phyloP scores from a whole-genome alignment of 2,329 filamentous ascomycete species.

The Colletotrichum simmondsii region DNA sequence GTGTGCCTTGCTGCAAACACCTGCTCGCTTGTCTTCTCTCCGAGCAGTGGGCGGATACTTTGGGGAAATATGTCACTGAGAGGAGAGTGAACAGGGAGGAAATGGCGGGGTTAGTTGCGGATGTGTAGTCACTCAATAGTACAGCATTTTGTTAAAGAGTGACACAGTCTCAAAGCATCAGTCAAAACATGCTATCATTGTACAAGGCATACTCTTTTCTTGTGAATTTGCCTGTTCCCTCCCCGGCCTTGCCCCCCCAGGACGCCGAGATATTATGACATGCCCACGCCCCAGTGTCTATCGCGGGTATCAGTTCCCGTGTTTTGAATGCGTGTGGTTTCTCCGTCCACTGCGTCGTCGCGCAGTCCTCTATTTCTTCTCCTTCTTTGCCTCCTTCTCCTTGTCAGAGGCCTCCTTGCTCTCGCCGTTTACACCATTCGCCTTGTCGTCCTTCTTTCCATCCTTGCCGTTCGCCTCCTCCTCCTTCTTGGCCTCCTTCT shows the following conservation, averaged over 20 bases:
- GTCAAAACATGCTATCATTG: slow-evolving; percentile 32
- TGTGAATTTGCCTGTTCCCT: slow-evolving; percentile 24
- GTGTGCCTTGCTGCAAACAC: slow-evolving; percentile 83
- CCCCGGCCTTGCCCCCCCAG: slow-evolving; percentile 23
- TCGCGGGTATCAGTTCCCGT: slow-evolving; percentile 31
- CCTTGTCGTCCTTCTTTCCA: slow-evolving; percentile 64
- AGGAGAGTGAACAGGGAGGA: slow-evolving; percentile 70
- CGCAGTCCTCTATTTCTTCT: slow-evolving; percentile 49
- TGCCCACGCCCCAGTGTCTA: slow-evolving; percentile 31
- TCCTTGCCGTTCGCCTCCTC: slow-evolving; percentile 71
- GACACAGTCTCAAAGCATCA: neutral
- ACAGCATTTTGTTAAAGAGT: neutral
- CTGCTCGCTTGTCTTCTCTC: slow-evolving; percentile 84
- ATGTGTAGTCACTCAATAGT: slow-evolving; percentile 41
- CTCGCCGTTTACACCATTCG: slow-evolving; percentile 52
- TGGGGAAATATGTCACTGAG: slow-evolving; percentile 67
- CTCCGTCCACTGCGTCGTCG: slow-evolving; percentile 8
- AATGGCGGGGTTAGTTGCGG: slow-evolving; percentile 75
- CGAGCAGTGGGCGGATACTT: slow-evolving; percentile 69
- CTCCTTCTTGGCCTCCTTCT: slow-evolving; percentile 89
- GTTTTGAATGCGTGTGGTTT: slow-evolving; percentile 11
- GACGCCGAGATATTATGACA: slow-evolving; percentile 36
- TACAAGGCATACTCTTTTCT: slow-evolving; percentile 33
- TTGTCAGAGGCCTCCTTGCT: slow-evolving; percentile 61
- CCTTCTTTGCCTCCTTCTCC: slow-evolving; percentile 64